Evolutionary conservation across 2,329 filamentous ascomycete species (phyloP).

Genomic region (Blastomyces gilchristii): DNA sequence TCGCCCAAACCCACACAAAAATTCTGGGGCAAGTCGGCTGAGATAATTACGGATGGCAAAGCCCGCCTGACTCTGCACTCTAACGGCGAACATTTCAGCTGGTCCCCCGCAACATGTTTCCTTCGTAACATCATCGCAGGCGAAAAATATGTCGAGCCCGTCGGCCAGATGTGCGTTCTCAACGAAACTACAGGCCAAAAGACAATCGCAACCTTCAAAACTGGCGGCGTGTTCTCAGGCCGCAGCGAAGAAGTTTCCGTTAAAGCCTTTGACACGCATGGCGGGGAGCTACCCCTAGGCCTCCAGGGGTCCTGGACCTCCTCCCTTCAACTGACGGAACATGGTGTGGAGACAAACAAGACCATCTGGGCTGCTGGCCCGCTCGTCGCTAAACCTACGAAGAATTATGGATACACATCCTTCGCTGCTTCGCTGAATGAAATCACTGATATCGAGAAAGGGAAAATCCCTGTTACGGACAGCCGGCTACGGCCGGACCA

Average conservation of each 20-base stretch:
- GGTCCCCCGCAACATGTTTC: slow-evolving; percentile 80
- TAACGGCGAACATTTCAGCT: slow-evolving; percentile 74
- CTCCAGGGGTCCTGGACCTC: slow-evolving; percentile 78
- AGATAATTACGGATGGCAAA: slow-evolving; percentile 85
- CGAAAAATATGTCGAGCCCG: slow-evolving; percentile 95
- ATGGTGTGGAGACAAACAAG: slow-evolving; percentile 51
- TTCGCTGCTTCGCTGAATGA: slow-evolving; percentile 86
- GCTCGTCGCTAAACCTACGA: slow-evolving; percentile 66
- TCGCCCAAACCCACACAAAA: slow-evolving; percentile 85
- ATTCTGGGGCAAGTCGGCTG: slow-evolving; percentile 96
- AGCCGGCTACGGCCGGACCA: slow-evolving; percentile 79
- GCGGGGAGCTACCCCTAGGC: slow-evolving; percentile 54
- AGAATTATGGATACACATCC: slow-evolving; percentile 76
- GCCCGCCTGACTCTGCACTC: slow-evolving; percentile 67
- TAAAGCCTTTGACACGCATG: slow-evolving; percentile 58
- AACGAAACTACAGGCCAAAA: slow-evolving; percentile 79
- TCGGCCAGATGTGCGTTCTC: slow-evolving; percentile 74
- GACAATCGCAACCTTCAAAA: slow-evolving; percentile 80
- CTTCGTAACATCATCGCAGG: slow-evolving; percentile 93
- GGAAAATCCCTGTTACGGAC: slow-evolving; percentile 69
- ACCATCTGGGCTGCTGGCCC: slow-evolving; percentile 70
- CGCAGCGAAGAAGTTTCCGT: slow-evolving; percentile 81
- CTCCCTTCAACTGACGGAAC: slow-evolving; percentile 55
- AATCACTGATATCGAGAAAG: slow-evolving; percentile 67
- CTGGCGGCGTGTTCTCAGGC: slow-evolving; percentile 94